phyloP scores from a whole-genome alignment of 257 asterid genomes.

The Haberlea rhodopensis region DNA sequence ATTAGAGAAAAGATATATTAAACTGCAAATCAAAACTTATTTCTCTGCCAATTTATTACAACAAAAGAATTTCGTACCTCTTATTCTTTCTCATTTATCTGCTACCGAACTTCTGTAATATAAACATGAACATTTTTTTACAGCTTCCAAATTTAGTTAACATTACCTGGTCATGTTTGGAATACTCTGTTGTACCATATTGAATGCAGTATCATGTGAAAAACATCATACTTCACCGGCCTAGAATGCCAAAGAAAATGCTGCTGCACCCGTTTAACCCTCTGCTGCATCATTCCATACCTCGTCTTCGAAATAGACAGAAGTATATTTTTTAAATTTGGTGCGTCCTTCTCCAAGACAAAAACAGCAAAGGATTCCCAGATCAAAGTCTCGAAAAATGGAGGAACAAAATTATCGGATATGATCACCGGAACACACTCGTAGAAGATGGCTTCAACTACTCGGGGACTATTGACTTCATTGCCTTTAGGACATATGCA shows the following conservation, averaged over 20 bases:
- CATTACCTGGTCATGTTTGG: slow-evolving; percentile 34
- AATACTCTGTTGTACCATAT: slow-evolving; percentile 75
- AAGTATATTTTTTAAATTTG: slow-evolving; percentile 67
- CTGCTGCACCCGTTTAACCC: slow-evolving; percentile 72
- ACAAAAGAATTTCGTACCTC: slow-evolving; percentile 19
- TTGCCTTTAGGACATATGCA: slow-evolving; percentile 85
- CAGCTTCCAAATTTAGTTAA: background rate
- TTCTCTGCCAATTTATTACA: slow-evolving; percentile 24
- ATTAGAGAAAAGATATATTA: too few relatives aligned
- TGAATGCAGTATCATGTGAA: slow-evolving; percentile 84
- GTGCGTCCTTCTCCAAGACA: slow-evolving; percentile 73
- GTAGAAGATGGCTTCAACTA: slow-evolving; percentile 91
- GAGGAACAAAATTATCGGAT: slow-evolving; percentile 83
- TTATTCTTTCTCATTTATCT: too few relatives aligned
- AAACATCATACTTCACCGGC: slow-evolving; percentile 72
- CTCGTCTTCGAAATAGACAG: slow-evolving; percentile 51
- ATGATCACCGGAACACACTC: slow-evolving; percentile 97
- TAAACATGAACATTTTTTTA: background rate
- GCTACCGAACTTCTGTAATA: background rate
- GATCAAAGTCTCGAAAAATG: slow-evolving; percentile 69
- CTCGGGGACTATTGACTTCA: slow-evolving; percentile 91
- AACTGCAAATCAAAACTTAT: background rate
- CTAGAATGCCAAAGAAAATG: slow-evolving; percentile 90
- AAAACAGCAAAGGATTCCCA: slow-evolving; percentile 91
- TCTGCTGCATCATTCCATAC: slow-evolving; percentile 61